phyloP scores from a whole-genome alignment of 306 rosid genomes.

The Neltuma alba region DNA sequence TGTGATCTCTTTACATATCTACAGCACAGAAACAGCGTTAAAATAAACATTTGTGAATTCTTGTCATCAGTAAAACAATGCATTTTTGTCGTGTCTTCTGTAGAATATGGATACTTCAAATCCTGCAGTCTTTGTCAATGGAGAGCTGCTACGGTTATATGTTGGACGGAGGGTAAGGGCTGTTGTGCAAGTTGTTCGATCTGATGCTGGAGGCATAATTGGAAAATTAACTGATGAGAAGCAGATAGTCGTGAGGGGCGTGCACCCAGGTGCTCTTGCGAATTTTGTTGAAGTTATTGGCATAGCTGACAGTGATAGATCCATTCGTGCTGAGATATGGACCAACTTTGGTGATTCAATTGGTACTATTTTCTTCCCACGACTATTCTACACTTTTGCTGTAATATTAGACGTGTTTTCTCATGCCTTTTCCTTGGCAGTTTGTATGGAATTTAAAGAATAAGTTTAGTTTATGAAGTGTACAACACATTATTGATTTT shows the following conservation, averaged over 20 bases:
- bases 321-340: constrained; percentile 78
- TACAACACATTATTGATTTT: neutral
- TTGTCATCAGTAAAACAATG: neutral
- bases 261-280: constrained; percentile 51
- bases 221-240: constrained; percentile 84
- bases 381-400: neutral
- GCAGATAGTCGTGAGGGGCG: constrained; percentile 67
- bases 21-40: neutral
- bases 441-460: neutral
- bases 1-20: neutral
- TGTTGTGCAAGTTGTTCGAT: constrained; percentile 66
- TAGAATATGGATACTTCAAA: constrained; percentile 81
- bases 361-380: constrained; percentile 51
- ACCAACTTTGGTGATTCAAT: constrained; percentile 78
- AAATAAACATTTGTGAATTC: neutral
- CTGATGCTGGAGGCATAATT: constrained; percentile 54
- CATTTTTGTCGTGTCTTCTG: constrained; percentile 32
- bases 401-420: neutral
- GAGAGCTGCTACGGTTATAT: constrained; percentile 60
- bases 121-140: constrained; percentile 81
- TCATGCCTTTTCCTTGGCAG: neutral
- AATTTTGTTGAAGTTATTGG: constrained; percentile 88
- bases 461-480: neutral
- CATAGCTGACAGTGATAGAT: constrained; percentile 71
- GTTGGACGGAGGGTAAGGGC: constrained; percentile 79